A percentile compares a stretch with the other conserved stretches of the same genome.
phyloP scores from a whole-genome alignment of 208 protist species.

The Porcisia hertigi region DNA sequence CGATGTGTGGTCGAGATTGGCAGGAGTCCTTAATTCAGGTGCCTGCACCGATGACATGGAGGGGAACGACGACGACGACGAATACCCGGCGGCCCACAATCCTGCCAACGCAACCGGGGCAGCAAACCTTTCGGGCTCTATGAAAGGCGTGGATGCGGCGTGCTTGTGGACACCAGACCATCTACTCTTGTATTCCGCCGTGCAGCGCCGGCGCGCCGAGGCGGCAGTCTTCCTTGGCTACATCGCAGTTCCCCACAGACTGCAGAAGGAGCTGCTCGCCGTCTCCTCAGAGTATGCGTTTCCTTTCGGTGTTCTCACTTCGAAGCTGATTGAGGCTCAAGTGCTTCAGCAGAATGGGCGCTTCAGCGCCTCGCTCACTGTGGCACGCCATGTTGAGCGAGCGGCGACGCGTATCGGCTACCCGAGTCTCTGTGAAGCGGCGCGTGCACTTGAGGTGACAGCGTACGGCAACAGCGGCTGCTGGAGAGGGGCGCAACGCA shows the following conservation, averaged over 20 bases:
- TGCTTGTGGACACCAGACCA: conserved; percentile 74
- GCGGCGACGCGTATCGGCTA: conserved; percentile 53
- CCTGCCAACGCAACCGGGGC: neutral
- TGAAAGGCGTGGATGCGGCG: neutral
- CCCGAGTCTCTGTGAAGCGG: conserved; percentile 21
- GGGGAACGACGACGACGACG: neutral
- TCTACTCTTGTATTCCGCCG: conserved; percentile 59
- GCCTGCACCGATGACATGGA: conserved; percentile 6
- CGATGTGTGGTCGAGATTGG: conserved; percentile 46
- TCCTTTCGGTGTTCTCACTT: conserved; percentile 61
- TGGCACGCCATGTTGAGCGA: conserved; percentile 26
- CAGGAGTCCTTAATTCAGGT: conserved; percentile 24
- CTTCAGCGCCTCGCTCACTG: conserved; percentile 37
- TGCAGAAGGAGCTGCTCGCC: conserved; percentile 31
- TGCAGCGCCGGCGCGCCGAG: conserved; percentile 61
- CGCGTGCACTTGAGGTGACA: conserved; percentile 20
- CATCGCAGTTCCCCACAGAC: conserved; percentile 24
- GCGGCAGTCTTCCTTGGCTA: conserved; percentile 62
- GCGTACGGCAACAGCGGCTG: conserved; percentile 9
- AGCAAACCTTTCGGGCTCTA: neutral
- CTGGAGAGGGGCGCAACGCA: conserved; percentile 17
- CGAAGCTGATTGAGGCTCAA: conserved; percentile 55
- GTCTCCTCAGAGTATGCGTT: conserved; percentile 56
- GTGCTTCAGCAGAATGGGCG: conserved; percentile 36
- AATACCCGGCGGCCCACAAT: neutral